phyloP scores from a whole-genome alignment of 441 rosid genomes.

The Mallotus repandus region DNA sequence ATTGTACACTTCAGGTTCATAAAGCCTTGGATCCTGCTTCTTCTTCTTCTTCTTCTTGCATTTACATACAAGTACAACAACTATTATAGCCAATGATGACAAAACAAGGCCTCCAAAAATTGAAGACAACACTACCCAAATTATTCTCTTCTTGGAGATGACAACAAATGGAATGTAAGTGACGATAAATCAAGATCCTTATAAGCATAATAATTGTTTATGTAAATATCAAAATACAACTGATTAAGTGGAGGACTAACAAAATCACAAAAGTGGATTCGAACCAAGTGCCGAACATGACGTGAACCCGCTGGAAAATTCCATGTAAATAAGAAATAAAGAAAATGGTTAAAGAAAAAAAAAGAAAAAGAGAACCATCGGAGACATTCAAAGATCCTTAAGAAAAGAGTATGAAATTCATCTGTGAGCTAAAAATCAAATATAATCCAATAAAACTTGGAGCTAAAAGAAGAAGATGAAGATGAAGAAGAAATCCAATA shows the following conservation, averaged over 20 bases:
- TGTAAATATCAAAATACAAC: constrained; percentile 69
- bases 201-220: constrained; percentile 52
- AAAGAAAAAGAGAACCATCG: too few relatives aligned
- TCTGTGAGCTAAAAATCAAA: too few relatives aligned
- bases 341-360: too few relatives aligned
- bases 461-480: too few relatives aligned
- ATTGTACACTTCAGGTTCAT: too few relatives aligned
- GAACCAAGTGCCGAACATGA: constrained; percentile 52
- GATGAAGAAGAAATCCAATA: too few relatives aligned
- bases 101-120: constrained; percentile 52
- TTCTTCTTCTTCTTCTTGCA: constrained; percentile 41
- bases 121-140: constrained; percentile 52
- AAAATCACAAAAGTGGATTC: constrained; percentile 85
- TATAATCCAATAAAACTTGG: too few relatives aligned
- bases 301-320: constrained; percentile 48
- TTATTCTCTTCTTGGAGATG: constrained; percentile 58
- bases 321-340: constrained; percentile 44
- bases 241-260: constrained; percentile 66
- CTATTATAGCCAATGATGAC: constrained; percentile 33
- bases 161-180: constrained; percentile 48
- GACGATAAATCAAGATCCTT: constrained; percentile 70
- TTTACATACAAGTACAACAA: constrained; percentile 30
- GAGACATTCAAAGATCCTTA: too few relatives aligned
- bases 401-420: too few relatives aligned
- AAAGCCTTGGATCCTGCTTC: constrained; percentile 34